These are phyloP conservation scores for Colletotrichum chlorophyti DNA, from an alignment of 2,329 filamentous ascomycete genomes.

Conservation along the genomic window DNA sequence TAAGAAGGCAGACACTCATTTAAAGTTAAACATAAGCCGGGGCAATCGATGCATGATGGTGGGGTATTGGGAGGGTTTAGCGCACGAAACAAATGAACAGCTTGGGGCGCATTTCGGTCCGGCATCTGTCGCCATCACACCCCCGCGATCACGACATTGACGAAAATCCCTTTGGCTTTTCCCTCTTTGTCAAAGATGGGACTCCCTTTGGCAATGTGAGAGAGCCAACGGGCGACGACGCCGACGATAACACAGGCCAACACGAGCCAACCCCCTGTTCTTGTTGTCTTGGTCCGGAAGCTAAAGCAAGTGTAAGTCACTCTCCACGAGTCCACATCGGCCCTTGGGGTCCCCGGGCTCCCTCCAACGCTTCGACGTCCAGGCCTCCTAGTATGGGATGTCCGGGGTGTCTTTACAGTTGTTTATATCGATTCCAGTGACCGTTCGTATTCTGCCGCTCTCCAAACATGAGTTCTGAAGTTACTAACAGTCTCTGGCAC, in stretches of 20 bases:
- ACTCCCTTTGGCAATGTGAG: conserved; percentile 17
- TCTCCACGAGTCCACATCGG: background rate
- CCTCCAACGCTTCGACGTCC: no score
- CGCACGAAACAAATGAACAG: background rate
- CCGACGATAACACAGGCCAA: background rate
- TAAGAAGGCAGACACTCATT: background rate
- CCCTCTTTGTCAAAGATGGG: background rate
- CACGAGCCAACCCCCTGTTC: no score
- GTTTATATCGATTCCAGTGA: no score
- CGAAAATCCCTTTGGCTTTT: conserved; percentile 1
- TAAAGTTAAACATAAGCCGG: background rate
- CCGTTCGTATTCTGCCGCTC: no score
- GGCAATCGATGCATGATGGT: background rate
- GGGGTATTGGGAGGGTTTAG: background rate
- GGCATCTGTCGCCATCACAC: conserved; percentile 19
- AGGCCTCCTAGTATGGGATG: no score
- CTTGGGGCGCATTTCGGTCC: background rate
- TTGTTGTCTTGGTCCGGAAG: no score
- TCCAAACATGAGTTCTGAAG: no score
- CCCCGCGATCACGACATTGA: conserved; percentile 24
- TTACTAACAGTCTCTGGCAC: background rate
- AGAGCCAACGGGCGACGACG: background rate
- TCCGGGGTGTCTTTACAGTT: no score
- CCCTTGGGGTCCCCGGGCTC: no score
- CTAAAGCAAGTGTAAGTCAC: background rate